Evolutionary conservation across 495 filamentous ascomycete species (phyloP), one percentile per base, ranked within the genome.

Genomic region (Hyaloscypha hepaticicola): DNA sequence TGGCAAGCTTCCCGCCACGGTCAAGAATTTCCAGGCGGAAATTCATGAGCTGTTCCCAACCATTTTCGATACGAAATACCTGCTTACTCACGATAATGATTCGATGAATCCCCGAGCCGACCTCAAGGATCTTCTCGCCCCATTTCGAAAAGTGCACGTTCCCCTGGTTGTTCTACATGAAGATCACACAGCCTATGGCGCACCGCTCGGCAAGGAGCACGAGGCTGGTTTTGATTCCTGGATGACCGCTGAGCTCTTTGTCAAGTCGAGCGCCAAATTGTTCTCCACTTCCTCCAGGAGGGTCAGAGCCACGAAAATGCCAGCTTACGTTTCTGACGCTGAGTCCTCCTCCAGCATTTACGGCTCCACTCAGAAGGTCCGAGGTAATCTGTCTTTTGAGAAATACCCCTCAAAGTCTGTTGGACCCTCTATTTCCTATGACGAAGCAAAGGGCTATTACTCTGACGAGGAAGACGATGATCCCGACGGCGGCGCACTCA

Each of bases 21-120:
- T 90, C 4, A 77, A 82, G 50, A 83, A 87, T 27, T 93, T 93
- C 70, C 77, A 85, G 41, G 49, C 70, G 2, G 83, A 85, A 21
- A 92, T 93, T 69, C 77, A 85, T 28, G 52, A 70, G 1, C 66
- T 87, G 7, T 94, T 94, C 71, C 90, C 92, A 0, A 72, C 75
- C 2, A 74, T 95, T 19, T 75, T 92, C 6, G 92, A 96, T 69
- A 94, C 91, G 0, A 94, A 94, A 69, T 92, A 87, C 65, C 79
- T 96, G 60, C 83, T 85, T 22, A 87, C 52, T 11, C 24, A 67
- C 28, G 67, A 69, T 33, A 52, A 59, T 16, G 38, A 58, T n/a
- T 68, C 70, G 0, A 63, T 56, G 33, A 64, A 71, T 27, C 48
- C 68, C 12, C 63, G 61, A 14, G 21, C 55, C 3, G 61, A 33